Evolutionary conservation across 345 rosid genomes (phyloP), one percentile per base, ranked within the genome.

Genomic region (Euphorbia peplus): DNA sequence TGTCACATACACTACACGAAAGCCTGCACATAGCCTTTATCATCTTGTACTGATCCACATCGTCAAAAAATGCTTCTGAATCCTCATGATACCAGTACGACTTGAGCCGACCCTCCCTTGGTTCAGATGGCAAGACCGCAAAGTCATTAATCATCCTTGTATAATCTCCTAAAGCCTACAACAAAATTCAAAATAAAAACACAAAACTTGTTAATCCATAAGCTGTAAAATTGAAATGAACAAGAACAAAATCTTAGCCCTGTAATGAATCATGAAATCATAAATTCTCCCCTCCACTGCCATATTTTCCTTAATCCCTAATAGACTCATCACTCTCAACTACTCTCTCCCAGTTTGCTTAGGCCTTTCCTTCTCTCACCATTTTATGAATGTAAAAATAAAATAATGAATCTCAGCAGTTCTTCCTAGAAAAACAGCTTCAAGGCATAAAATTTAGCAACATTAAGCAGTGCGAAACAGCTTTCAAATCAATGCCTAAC

Each of bases 21-120:
- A 95, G 92, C 76, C 87, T 89, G 77, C 99, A 95, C 99, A 92
- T 95, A 11, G 96, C 99, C 82, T 90, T 95, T 77, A 95, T 83
- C 99, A 95, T 87, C 83, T 78, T 88, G 79, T 95, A 95, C 47
- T 95, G 97, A 69, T 92, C 99, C 56, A 72, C 78, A 50, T 95
- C 98, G 76, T 95, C 97, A 73, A 95, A 95, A 79, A 88, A 90
- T 10, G 92, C 85, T 63, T 85, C 84, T 5, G 98, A 90, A 51
- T 83, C 95, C 77, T 90, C 97, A 69, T 95, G 97, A 71, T 86
- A 95, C 91, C 90, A 92, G 29, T 88, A 88, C 0, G 87, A 66
- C 53, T 88, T 90, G 8, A 85, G 76, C 58, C 86, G 78, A 32
- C 99, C 99, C 78, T 92, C 98, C 84, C 79, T 92, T 14, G 90